A percentile compares a stretch with the other conserved stretches of the same genome.
Conservation (phyloP, 805 yeast genomes). For the Zygotorulaspora chibaensis region DNA sequence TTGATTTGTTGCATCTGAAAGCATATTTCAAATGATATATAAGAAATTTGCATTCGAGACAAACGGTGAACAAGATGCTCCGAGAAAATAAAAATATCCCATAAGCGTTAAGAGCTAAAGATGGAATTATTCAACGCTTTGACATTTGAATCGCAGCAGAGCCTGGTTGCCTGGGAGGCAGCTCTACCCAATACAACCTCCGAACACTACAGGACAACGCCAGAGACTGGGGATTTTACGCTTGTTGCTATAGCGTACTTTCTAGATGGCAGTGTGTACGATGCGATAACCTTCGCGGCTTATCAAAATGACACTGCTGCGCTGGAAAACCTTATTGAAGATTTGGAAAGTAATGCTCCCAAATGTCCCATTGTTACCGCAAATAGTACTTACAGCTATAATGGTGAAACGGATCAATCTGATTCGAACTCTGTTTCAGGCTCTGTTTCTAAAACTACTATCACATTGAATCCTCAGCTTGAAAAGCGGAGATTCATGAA, state of each 20-base stretch:
- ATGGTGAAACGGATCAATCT: neutral
- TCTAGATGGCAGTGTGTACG: constrained; percentile 1
- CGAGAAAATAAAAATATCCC: too few species aligned
- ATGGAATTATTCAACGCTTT: constrained; percentile 1
- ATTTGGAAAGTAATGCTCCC: neutral
- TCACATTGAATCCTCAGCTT: neutral
- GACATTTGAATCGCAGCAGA: neutral
- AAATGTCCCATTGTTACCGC: neutral
- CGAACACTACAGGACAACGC: constrained; percentile 1
- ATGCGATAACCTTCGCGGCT: constrained; percentile 1
- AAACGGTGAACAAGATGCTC: too few species aligned
- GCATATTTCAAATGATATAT: too few species aligned
- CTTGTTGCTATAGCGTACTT: constrained; percentile 1
- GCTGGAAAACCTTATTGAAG: neutral
- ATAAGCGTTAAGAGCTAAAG: too few species aligned
- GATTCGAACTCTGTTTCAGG: neutral
- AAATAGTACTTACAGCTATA: neutral
- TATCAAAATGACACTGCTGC: constrained; percentile 1
- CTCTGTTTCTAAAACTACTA: neutral
- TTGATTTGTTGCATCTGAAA: too few species aligned
- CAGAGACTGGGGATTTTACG: constrained; percentile 2
- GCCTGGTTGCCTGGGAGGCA: constrained; percentile 1
- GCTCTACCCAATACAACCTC: constrained; percentile 2
- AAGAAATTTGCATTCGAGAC: too few species aligned
- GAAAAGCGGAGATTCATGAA: neutral